phyloP scores from a whole-genome alignment of 441 rosid genomes.

The Heliophila coronopifolia region DNA sequence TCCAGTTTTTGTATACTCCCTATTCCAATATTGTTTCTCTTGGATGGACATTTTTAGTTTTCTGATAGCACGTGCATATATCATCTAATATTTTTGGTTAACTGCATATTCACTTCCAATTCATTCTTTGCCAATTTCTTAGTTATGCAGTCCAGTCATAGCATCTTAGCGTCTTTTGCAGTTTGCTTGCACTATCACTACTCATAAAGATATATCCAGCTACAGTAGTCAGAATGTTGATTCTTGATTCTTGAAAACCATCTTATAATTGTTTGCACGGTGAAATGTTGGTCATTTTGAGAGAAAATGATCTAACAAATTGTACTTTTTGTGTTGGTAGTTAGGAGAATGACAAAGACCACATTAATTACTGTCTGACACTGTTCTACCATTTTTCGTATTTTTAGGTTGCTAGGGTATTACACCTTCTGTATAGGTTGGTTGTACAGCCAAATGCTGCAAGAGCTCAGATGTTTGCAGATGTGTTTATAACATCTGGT shows the following conservation, averaged over 20 bases:
- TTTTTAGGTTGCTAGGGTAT: constrained; percentile 78
- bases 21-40: neutral
- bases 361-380: constrained; percentile 14
- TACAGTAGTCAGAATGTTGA: constrained; percentile 11
- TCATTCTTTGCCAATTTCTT: neutral
- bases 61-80: neutral
- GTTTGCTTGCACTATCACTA: constrained; percentile 1
- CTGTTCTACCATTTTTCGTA: constrained; percentile 20
- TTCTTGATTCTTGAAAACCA: constrained; percentile 7
- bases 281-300: constrained; percentile 1
- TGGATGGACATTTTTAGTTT: neutral
- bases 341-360: constrained; percentile 7
- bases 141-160: constrained; percentile 11
- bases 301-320: constrained; percentile 12
- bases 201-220: neutral
- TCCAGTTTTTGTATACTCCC: neutral
- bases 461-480: constrained; percentile 74
- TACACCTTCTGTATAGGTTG: constrained; percentile 84
- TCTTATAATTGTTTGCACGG: constrained; percentile 12
- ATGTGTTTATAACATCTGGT: constrained; percentile 75
- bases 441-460: constrained; percentile 90
- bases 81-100: constrained; percentile 8
- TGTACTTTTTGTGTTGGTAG: constrained; percentile 11
- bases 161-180: constrained; percentile 1
- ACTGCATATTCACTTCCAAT: constrained; percentile 2